Percentiles rank a stretch among this genome's conserved stretches.
phyloP scores from a whole-genome alignment of 352 stramenopile genomes.

The Globisporangium parvum region DNA sequence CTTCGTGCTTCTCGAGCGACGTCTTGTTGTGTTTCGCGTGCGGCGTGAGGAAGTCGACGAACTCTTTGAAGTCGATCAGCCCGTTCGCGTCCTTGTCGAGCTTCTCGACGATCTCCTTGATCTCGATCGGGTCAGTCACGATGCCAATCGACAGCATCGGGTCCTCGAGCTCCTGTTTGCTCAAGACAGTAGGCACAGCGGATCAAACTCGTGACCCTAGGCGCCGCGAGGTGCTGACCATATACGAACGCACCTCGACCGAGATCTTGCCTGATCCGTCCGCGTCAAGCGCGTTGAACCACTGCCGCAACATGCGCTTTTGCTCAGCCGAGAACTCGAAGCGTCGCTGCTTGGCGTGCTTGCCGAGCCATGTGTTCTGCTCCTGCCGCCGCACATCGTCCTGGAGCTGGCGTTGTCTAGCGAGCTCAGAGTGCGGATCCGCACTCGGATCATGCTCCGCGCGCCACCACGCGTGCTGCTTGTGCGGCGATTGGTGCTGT shows the following conservation, averaged over 20 bases:
- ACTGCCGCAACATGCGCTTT: conserved; percentile 71
- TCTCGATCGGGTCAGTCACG: conserved; percentile 58
- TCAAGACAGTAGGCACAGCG: too few relatives aligned
- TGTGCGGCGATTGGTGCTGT: background rate
- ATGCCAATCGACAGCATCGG: conserved; percentile 77
- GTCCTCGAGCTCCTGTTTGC: conserved; percentile 64
- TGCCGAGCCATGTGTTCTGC: conserved; percentile 64
- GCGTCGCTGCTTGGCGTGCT: conserved; percentile 46
- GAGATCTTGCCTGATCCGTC: conserved; percentile 70
- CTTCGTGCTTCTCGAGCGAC: conserved; percentile 47
- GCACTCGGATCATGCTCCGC: conserved; percentile 18
- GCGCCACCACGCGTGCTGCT: conserved; percentile 29
- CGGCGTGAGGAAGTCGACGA: conserved; percentile 69
- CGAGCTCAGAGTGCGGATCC: conserved; percentile 11
- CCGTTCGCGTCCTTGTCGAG: conserved; percentile 71
- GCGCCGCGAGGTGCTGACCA: background rate
- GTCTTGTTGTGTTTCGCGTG: conserved; percentile 35
- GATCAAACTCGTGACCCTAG: background rate
- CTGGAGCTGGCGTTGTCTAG: conserved; percentile 25
- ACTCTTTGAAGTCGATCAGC: conserved; percentile 75
- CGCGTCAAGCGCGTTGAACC: conserved; percentile 67
- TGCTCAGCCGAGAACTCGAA: conserved; percentile 69
- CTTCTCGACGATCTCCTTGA: conserved; percentile 45
- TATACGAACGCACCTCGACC: conserved; percentile 29
- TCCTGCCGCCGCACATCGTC: conserved; percentile 54